phyloP scores from a whole-genome alignment of 257 asterid genomes.

The Solanum corneliomulleri region DNA sequence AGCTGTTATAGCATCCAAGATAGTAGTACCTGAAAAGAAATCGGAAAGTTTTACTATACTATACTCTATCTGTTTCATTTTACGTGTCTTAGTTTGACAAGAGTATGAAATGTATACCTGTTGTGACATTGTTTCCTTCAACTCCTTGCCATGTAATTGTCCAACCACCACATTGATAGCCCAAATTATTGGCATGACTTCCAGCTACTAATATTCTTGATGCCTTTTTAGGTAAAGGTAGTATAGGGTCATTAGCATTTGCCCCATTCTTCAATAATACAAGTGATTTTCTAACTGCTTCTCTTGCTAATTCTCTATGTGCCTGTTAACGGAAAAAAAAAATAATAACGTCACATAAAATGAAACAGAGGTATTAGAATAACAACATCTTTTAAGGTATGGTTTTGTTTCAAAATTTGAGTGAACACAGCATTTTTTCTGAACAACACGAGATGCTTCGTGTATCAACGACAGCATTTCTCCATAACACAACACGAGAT shows the following conservation, averaged over 20 bases:
- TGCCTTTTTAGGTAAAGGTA: conserved; percentile 39
- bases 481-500: neutral
- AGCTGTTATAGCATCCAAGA: conserved; percentile 17
- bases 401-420: neutral
- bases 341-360: neutral
- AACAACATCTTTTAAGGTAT: neutral
- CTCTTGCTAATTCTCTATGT: conserved; percentile 44
- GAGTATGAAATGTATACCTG: conserved; percentile 1
- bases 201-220: conserved; percentile 40
- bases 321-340: neutral
- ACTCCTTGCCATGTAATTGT: conserved; percentile 48
- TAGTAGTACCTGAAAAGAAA: conserved; percentile 31
- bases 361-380: neutral
- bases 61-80: neutral
- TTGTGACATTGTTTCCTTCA: conserved; percentile 23
- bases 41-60: neutral
- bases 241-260: conserved; percentile 12
- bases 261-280: conserved; percentile 43
- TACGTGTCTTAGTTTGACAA: neutral
- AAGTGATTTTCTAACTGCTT: conserved; percentile 46
- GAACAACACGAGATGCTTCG: neutral
- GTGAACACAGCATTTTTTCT: neutral
- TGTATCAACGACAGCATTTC: neutral
- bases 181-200: conserved; percentile 36
- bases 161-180: conserved; percentile 55